Percentiles rank a stretch among this genome's conserved stretches.
Evolutionary conservation across 306 rosid species (phyloP).

Genomic region (Benincasa hispida): DNA sequence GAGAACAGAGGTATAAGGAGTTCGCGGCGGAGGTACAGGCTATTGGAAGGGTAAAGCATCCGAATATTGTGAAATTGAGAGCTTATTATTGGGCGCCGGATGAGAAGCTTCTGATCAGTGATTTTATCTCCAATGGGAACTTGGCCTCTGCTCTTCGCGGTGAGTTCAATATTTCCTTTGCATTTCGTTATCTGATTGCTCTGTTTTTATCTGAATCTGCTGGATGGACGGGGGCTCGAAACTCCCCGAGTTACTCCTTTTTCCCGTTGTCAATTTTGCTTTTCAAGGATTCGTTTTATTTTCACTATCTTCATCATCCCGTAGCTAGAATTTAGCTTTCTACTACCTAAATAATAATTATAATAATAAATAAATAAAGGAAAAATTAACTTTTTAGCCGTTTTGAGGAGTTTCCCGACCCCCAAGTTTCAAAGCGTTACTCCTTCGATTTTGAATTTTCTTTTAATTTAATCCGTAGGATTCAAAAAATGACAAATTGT

Average conservation of each 20-base stretch:
- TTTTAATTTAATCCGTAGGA: too few species aligned
- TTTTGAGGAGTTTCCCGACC: too few species aligned
- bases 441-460: too few species aligned
- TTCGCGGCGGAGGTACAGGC: constrained; percentile 83
- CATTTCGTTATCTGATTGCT: background rate
- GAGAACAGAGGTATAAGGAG: constrained; percentile 87
- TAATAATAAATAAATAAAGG: too few species aligned
- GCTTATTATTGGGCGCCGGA: constrained; percentile 97
- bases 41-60: constrained; percentile 85
- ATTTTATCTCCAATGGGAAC: constrained; percentile 83
- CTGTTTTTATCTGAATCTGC: background rate
- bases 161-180: constrained; percentile 9
- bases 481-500: too few species aligned
- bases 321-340: background rate
- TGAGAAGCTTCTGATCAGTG: constrained; percentile 92
- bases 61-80: constrained; percentile 64
- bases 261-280: background rate
- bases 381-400: too few species aligned
- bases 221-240: background rate
- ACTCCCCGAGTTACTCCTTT: background rate
- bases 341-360: too few species aligned
- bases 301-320: background rate
- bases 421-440: too few species aligned
- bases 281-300: background rate
- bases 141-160: constrained; percentile 74